These are phyloP conservation scores for Lenwebbia sp. DNA, from an alignment of 345 rosid species.

Conservation along the genomic window DNA sequence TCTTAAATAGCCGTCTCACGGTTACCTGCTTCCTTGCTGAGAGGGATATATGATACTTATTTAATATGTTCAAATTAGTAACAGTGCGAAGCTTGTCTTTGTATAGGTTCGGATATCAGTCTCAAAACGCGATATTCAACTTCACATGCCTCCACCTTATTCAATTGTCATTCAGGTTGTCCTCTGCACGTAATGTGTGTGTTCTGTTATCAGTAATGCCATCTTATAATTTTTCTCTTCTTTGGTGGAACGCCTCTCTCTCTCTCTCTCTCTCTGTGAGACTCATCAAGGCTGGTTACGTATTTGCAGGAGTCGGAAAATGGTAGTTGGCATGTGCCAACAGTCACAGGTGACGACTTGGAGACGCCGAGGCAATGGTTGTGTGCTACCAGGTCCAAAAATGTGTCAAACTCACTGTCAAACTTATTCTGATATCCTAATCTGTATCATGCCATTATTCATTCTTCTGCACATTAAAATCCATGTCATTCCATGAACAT, in stretches of 20 bases:
- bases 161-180: slow-evolving; percentile 88
- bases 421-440: not conserved
- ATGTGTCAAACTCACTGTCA: not conserved
- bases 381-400: slow-evolving; percentile 42
- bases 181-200: not conserved
- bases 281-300: not conserved
- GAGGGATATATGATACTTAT: not conserved
- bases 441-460: not conserved
- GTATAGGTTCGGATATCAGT: slow-evolving; percentile 49
- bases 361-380: slow-evolving; percentile 72
- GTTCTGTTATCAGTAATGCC: not conserved
- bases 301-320: slow-evolving; percentile 70
- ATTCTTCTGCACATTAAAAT: not conserved
- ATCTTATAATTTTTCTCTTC: not conserved
- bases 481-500: not conserved
- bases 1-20: not conserved
- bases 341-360: slow-evolving; percentile 43
- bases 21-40: not conserved
- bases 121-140: slow-evolving; percentile 29
- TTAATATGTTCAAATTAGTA: not conserved
- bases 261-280: not conserved
- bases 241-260: not conserved
- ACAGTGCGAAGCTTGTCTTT: not conserved
- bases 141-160: slow-evolving; percentile 93
- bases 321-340: slow-evolving; percentile 89